A percentile compares a stretch with the other conserved stretches of the same genome.
Evolutionary conservation across 345 rosid genomes (phyloP).

Genomic region (Brassica cretica): DNA sequence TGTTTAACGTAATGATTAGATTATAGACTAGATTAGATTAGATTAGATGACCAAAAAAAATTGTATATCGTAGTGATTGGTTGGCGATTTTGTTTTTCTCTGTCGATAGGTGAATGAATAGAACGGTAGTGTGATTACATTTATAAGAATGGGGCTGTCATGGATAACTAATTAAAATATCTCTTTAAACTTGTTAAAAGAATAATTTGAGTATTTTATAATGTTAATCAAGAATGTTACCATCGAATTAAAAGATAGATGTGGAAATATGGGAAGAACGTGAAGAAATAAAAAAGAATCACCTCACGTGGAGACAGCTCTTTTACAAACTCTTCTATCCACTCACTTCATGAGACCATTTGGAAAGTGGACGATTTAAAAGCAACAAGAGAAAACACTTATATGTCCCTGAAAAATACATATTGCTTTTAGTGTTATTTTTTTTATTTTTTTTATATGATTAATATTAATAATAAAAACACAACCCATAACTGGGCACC

Average conservation of each 20-base stretch:
- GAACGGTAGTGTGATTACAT: not conserved
- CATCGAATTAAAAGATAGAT: constrained; percentile 23
- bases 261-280: constrained; percentile 25
- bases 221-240: constrained; percentile 9
- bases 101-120: not conserved
- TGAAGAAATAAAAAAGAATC: constrained; percentile 25
- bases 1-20: not conserved
- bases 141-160: constrained; percentile 16
- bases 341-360: constrained; percentile 32
- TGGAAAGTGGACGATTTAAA: constrained; percentile 15
- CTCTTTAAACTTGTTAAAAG: not conserved
- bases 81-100: constrained; percentile 26
- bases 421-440: not conserved
- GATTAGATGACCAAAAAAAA: no score
- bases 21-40: not conserved
- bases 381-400: constrained; percentile 12
- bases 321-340: constrained; percentile 21
- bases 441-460: not conserved
- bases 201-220: not conserved
- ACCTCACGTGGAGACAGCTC: constrained; percentile 41
- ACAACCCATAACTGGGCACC: no score
- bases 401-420: not conserved
- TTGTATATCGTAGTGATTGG: constrained; percentile 10
- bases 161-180: not conserved
- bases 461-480: no score